Evolutionary conservation across 2,329 filamentous ascomycete species (phyloP), one percentile per base, ranked within the genome.

Genomic region (Teratosphaeria epicoccoides): DNA sequence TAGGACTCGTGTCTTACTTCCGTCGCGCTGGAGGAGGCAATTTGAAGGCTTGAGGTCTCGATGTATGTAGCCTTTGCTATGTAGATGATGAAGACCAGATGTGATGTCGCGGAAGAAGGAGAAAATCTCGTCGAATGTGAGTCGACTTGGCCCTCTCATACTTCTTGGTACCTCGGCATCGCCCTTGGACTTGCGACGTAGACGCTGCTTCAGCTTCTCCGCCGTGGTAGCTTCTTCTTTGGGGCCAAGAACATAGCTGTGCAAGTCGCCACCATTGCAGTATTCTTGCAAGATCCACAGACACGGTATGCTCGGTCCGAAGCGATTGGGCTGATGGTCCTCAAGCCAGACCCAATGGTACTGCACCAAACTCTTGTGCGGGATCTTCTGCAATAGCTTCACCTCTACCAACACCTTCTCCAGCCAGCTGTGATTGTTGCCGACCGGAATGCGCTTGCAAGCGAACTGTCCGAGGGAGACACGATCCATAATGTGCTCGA

Each of bases 321-420:
- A 98, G 6, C 61, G 84, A 56, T 80, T 91, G 49, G 95, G 80
- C 59, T 85, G 81, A 49, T 85, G 84, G 66, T 96, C 86, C 68
- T 98, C 91, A 14, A 98, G 77, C 93, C 93, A 98, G 26, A 95
- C 93, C 70, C 97, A 93, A 6, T 91, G 85, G 67, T 98, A 98
- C 0, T 90, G 95, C 1, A 98, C 93, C 7, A 98, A 76, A 57
- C 98, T 98, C 52, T 90, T 87, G 65, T 98, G 93, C 0, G 88
- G 93, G 3, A 98, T 79, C 61, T 88, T 87, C 61, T 95, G 89
- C 23, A 98, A 78, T 23, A 97, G 76, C 69, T 95, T 89, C 2
- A 98, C 94, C 69, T 98, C 93, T 45, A 93, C 79, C 49, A 98
- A 75, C 2, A 97, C 84, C 70, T 96, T 97, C 68, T 95, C 88